Conservation (phyloP, 345 rosid genomes). For the Brassica juncea region DNA sequence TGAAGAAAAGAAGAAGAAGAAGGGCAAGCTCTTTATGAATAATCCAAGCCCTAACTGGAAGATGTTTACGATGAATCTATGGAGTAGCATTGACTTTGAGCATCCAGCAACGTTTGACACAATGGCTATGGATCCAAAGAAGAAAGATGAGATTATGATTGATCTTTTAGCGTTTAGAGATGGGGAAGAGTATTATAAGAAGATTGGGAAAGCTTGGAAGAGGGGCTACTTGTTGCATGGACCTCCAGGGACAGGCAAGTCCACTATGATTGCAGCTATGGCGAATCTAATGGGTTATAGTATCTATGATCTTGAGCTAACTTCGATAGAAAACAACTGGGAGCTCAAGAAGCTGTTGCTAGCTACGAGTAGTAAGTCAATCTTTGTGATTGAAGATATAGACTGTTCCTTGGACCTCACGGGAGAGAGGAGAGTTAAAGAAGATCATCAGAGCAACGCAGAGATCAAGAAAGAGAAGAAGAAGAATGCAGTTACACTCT, state of each 20-base stretch:
- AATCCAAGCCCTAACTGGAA: conserved; percentile 36
- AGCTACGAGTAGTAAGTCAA: conserved; percentile 42
- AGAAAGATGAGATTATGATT: conserved; percentile 40
- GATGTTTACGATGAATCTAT: neutral
- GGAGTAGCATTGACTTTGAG: conserved; percentile 42
- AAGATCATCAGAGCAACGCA: neutral
- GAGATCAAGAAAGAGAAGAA: neutral
- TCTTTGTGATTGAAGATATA: conserved; percentile 49
- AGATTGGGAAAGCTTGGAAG: conserved; percentile 51
- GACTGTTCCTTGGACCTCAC: conserved; percentile 51
- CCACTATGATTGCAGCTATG: conserved; percentile 49
- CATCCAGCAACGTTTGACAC: conserved; percentile 48
- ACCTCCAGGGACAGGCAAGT: conserved; percentile 52
- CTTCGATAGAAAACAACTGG: conserved; percentile 37
- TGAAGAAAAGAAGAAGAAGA: conserved; percentile 46
- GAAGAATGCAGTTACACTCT: conserved; percentile 41
- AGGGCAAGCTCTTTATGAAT: conserved; percentile 54
- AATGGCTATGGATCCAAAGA: conserved; percentile 40
- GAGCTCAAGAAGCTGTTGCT: conserved; percentile 44
- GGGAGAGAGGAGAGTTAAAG: conserved; percentile 32
- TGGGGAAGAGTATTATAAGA: conserved; percentile 42
- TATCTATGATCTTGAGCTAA: conserved; percentile 46
- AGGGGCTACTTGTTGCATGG: conserved; percentile 48
- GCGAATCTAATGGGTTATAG: conserved; percentile 43
- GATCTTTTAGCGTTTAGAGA: conserved; percentile 41